Evolutionary conservation across 2,329 filamentous ascomycete species (phyloP).

Genomic region (Scedosporium boydii): DNA sequence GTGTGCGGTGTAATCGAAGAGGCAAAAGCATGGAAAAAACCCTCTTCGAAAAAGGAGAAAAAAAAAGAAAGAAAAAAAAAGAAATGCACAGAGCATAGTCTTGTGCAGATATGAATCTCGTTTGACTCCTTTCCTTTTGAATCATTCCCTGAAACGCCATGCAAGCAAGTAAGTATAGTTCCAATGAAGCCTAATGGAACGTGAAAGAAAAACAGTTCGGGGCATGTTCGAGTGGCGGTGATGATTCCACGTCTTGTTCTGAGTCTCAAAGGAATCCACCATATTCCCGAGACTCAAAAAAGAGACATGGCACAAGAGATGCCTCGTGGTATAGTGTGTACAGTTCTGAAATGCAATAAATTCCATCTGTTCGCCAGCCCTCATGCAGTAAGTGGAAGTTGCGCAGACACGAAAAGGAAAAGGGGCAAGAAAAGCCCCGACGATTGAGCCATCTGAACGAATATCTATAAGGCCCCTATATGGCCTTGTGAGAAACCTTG

Average conservation of each 20-base stretch:
- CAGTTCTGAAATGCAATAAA: neutral
- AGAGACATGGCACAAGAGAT: neutral
- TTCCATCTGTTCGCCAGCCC: slow-evolving; percentile 8
- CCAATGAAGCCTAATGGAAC: slow-evolving; percentile 7
- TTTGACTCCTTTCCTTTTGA: slow-evolving; percentile 5
- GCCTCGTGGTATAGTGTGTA: neutral
- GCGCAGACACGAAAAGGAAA: neutral
- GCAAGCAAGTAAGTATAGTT: slow-evolving; percentile 7
- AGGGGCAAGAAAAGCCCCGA: neutral
- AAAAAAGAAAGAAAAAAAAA: slow-evolving; percentile 4
- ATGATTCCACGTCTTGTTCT: neutral
- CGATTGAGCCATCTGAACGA: neutral
- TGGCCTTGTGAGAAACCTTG: too few species aligned
- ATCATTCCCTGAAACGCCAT: neutral
- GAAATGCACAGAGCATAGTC: neutral
- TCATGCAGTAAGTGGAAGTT: slow-evolving; percentile 7
- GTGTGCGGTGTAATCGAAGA: neutral
- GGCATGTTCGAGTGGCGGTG: neutral
- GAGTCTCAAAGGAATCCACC: slow-evolving; percentile 8
- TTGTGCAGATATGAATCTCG: slow-evolving; percentile 6
- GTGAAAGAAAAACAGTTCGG: slow-evolving; percentile 3
- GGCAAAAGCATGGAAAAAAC: neutral
- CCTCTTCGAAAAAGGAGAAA: neutral
- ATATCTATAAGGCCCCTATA: neutral
- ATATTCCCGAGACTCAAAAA: slow-evolving; percentile 19